These are phyloP conservation scores for Lactarius pseudohatsudake DNA, from an alignment of 768 basidiomycete species.

Conservation along the genomic window DNA sequence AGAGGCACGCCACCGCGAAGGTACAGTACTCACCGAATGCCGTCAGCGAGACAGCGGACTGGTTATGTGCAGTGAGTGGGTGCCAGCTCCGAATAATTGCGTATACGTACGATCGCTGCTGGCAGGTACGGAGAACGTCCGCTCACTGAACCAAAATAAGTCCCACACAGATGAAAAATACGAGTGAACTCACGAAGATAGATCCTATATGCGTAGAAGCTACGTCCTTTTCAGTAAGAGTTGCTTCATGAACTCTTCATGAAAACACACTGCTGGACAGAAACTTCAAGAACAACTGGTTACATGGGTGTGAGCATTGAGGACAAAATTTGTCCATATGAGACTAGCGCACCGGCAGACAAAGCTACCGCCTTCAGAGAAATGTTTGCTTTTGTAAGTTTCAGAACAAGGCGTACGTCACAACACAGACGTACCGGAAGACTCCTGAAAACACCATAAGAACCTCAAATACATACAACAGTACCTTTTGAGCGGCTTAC, in stretches of 20 bases:
- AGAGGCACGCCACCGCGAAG: background rate
- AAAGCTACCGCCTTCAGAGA: background rate
- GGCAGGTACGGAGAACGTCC: constrained; percentile 3
- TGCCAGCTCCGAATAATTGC: background rate
- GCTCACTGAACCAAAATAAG: background rate
- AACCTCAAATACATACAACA: background rate
- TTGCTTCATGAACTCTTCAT: background rate
- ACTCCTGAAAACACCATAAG: background rate
- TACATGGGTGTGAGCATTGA: background rate
- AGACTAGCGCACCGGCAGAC: constrained; percentile 1
- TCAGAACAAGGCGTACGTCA: background rate
- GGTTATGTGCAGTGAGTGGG: background rate
- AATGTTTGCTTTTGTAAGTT: background rate
- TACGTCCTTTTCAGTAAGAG: background rate
- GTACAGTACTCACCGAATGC: constrained; percentile 6
- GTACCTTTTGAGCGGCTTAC: background rate
- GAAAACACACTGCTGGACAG: constrained; percentile 6
- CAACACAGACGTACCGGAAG: constrained; percentile 4
- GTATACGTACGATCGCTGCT: constrained; percentile 7
- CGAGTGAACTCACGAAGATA: background rate
- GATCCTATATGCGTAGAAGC: constrained; percentile 12
- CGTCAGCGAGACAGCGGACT: constrained; percentile 1
- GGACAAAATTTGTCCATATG: background rate
- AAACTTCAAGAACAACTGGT: constrained; percentile 2
- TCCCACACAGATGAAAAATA: background rate